Conservation (phyloP, 208 protist genomes). For the Trypanosoma scelopori region DNA sequence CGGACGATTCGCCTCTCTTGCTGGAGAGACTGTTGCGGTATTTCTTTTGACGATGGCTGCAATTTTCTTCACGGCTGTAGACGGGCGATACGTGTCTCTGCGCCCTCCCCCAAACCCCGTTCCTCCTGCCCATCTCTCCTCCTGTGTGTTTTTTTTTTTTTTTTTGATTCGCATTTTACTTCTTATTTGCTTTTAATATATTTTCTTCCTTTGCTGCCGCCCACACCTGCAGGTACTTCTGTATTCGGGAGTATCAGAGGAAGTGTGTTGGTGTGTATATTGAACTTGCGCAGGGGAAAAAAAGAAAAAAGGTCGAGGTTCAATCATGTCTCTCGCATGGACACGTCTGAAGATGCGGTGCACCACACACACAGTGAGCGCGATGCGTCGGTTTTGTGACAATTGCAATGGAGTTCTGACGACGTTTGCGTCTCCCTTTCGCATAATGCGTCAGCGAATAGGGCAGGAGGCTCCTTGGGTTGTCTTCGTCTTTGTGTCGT, state of each 20-base stretch:
- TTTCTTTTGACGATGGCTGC: conserved; percentile 37
- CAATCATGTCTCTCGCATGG: conserved; percentile 67
- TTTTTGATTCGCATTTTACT: not conserved
- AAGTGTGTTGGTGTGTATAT: no score
- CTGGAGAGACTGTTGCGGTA: conserved; percentile 73
- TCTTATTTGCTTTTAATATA: not conserved
- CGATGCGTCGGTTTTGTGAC: conserved; percentile 67
- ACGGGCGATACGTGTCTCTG: not conserved
- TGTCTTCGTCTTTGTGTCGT: conserved; percentile 44
- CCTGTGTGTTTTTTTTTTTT: conserved; percentile 12
- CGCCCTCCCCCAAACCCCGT: not conserved
- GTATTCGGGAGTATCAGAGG: not conserved
- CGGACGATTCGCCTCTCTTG: not conserved
- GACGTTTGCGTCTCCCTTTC: conserved; percentile 42
- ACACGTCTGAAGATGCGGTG: conserved; percentile 73
- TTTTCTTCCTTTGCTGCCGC: no score
- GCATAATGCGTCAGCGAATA: conserved; percentile 41
- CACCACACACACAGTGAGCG: conserved; percentile 53
- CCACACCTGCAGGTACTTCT: not conserved
- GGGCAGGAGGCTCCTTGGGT: conserved; percentile 79
- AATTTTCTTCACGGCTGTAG: conserved; percentile 4
- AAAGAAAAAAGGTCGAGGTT: conserved; percentile 1
- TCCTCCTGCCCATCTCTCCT: no score
- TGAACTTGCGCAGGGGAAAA: not conserved
- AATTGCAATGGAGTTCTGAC: conserved; percentile 53